phyloP scores from a whole-genome alignment of 2,329 filamentous ascomycete species.

The Coniella lustricola region DNA sequence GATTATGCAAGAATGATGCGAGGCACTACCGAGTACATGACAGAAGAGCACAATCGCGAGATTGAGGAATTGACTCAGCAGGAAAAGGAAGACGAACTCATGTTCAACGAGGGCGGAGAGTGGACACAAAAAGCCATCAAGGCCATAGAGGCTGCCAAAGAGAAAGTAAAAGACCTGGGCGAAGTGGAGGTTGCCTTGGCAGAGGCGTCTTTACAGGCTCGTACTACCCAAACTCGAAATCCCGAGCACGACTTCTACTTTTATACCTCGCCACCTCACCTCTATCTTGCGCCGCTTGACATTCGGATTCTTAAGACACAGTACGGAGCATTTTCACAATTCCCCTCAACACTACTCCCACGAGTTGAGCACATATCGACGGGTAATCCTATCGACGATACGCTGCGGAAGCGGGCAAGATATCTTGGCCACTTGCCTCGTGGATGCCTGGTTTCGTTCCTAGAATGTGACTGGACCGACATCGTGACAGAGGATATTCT shows the following conservation, averaged over 20 bases:
- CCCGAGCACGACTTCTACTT: constrained; percentile 64
- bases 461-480: constrained; percentile 94
- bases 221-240: constrained; percentile 17
- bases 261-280: constrained; percentile 79
- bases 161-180: constrained; percentile 53
- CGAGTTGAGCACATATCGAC: constrained; percentile 84
- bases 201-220: constrained; percentile 18
- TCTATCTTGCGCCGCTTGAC: constrained; percentile 84
- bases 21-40: constrained; percentile 83
- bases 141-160: constrained; percentile 66
- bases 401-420: constrained; percentile 73
- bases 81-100: constrained; percentile 80
- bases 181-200: constrained; percentile 22
- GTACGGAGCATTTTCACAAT: constrained; percentile 73
- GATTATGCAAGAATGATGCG: constrained; percentile 97
- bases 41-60: constrained; percentile 70
- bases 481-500: constrained; percentile 70
- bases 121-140: constrained; percentile 83
- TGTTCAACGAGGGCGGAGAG: constrained; percentile 88
- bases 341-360: constrained; percentile 79
- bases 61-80: constrained; percentile 67
- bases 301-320: constrained; percentile 88
- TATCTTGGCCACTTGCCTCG: constrained; percentile 81
- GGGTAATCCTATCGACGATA: constrained; percentile 81
- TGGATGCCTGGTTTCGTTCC: constrained; percentile 83